These are phyloP conservation scores for Trichoderma breve DNA, from an alignment of 2,329 filamentous ascomycete species.

Conservation along the genomic window DNA sequence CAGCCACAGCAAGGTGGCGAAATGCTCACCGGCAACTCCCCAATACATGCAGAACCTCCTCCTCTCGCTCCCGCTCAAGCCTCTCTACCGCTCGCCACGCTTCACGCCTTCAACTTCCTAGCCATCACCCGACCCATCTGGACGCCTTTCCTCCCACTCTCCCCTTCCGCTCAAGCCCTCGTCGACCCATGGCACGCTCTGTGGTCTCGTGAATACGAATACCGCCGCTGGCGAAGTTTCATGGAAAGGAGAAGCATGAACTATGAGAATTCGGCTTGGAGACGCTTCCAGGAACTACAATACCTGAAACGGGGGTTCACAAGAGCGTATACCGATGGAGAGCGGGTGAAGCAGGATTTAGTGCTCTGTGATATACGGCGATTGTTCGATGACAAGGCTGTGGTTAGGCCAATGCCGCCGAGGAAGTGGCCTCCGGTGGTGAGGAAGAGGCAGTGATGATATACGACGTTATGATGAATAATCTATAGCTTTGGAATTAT, in stretches of 20 bases:
- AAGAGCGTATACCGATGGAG: constrained; percentile 23
- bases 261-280: constrained; percentile 19
- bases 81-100: constrained; percentile 26
- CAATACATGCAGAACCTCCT: not conserved
- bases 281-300: constrained; percentile 22
- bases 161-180: constrained; percentile 14
- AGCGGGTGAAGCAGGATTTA: constrained; percentile 21
- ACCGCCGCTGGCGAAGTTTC: not conserved
- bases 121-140: constrained; percentile 26
- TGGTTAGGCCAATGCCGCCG: not conserved
- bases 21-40: not conserved
- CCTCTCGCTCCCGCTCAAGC: not conserved
- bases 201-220: constrained; percentile 18
- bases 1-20: not conserved
- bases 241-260: constrained; percentile 21
- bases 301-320: constrained; percentile 24
- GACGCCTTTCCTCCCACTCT: constrained; percentile 24
- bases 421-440: not conserved
- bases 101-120: constrained; percentile 29
- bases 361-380: constrained; percentile 19
- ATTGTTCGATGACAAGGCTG: constrained; percentile 15
- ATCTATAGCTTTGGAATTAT: not conserved
- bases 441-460: not conserved
- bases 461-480: not conserved
- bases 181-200: constrained; percentile 23